Conservation (phyloP, 2,329 filamentous ascomycete genomes). For the Talaromyces marneffei region DNA sequence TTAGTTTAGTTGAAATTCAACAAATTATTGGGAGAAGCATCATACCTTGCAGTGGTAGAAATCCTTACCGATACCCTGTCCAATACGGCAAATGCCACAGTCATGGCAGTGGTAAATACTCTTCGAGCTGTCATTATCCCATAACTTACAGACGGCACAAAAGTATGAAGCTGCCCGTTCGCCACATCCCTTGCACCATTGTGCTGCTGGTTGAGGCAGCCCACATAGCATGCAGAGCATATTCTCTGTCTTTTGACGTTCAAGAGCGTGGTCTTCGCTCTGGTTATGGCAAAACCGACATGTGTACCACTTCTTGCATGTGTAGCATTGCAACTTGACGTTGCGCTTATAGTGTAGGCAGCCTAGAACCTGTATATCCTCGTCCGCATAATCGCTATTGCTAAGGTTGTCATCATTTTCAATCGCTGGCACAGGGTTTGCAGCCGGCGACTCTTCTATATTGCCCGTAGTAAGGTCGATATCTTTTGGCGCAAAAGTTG, state of each 20-base stretch:
- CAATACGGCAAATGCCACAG: conserved; percentile 90
- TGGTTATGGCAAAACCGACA: conserved; percentile 92
- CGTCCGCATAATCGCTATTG: conserved; percentile 42
- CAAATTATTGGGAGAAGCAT: background rate
- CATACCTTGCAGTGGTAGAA: conserved; percentile 95
- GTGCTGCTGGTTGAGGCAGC: conserved; percentile 73
- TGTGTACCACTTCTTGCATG: conserved; percentile 87
- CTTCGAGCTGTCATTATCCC: conserved; percentile 88
- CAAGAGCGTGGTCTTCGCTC: conserved; percentile 69
- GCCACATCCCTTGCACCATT: conserved; percentile 71
- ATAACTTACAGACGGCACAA: conserved; percentile 89
- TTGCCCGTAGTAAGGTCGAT: background rate
- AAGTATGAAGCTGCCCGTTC: conserved; percentile 81
- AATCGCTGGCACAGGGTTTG: background rate
- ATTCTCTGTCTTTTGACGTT: conserved; percentile 77
- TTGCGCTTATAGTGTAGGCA: conserved; percentile 93
- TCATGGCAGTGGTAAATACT: conserved; percentile 94
- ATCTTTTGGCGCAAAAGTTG: conserved; percentile 57
- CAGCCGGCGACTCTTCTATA: background rate
- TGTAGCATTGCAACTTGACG: conserved; percentile 88
- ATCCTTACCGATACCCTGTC: conserved; percentile 87
- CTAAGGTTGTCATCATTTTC: conserved; percentile 24
- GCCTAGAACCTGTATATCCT: conserved; percentile 57
- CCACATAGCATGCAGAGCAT: conserved; percentile 98
- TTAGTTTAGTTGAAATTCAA: background rate